phyloP scores from a whole-genome alignment of 2,329 filamentous ascomycete species.

The Sclerotiophoma versabilis region DNA sequence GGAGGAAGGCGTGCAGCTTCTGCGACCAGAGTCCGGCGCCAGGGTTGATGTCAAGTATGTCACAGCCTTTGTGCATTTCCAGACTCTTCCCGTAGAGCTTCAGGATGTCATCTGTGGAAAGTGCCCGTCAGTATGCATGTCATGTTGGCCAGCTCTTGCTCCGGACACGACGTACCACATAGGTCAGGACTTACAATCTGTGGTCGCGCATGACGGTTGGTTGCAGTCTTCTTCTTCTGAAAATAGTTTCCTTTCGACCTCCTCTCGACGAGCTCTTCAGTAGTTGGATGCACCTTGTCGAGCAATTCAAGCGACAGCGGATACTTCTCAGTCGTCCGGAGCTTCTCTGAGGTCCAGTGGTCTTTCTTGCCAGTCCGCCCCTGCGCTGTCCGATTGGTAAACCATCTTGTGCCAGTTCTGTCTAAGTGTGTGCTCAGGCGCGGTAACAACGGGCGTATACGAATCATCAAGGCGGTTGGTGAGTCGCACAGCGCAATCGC shows the following conservation, averaged over 20 bases:
- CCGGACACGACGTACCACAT: conserved; percentile 51
- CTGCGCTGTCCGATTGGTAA: background rate
- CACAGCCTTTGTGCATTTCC: conserved; percentile 75
- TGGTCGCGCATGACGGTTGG: conserved; percentile 17
- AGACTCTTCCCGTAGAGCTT: conserved; percentile 74
- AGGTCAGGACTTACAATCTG: conserved; percentile 55
- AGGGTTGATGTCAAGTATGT: conserved; percentile 87
- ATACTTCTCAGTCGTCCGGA: conserved; percentile 23
- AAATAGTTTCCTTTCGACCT: background rate
- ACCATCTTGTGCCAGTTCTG: background rate
- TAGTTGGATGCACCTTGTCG: conserved; percentile 17
- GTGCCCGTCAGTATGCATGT: conserved; percentile 15
- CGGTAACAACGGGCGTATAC: conserved; percentile 21
- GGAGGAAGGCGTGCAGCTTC: conserved; percentile 75
- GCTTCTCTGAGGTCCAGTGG: conserved; percentile 25
- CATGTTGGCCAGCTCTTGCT: background rate
- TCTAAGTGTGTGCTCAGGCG: background rate
- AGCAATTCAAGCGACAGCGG: conserved; percentile 21
- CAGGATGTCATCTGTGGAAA: conserved; percentile 68
- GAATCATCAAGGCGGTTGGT: conserved; percentile 25
- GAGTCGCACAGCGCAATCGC: background rate
- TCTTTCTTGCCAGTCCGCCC: background rate
- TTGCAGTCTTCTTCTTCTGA: background rate
- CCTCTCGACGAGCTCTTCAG: background rate
- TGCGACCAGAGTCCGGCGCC: conserved; percentile 79